Percentiles rank a stretch among this genome's conserved stretches.
These are phyloP conservation scores for Epichloe glyceriae DNA, from an alignment of 2,329 filamentous ascomycete species.

Conservation along the genomic window DNA sequence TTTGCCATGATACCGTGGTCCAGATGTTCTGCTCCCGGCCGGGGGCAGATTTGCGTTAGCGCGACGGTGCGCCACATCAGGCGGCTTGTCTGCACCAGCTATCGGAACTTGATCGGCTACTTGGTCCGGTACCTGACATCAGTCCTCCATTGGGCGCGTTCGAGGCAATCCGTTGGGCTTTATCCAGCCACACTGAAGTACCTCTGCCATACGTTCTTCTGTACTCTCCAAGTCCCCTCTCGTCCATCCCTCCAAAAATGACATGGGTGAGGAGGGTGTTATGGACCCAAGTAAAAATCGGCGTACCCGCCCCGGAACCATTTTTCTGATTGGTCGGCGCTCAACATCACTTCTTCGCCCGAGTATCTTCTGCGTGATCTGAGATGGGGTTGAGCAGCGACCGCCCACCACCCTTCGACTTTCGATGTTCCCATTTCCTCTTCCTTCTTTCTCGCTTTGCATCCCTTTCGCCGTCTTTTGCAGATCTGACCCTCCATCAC, in stretches of 20 bases:
- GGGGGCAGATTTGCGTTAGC: not conserved
- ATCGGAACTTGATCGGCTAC: not conserved
- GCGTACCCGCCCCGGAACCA: slow-evolving; percentile 20
- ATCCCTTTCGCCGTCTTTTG: slow-evolving; percentile 10
- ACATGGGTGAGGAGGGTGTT: slow-evolving; percentile 4
- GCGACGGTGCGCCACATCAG: slow-evolving; percentile 11
- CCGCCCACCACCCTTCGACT: slow-evolving; percentile 10
- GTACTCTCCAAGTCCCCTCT: slow-evolving; percentile 1
- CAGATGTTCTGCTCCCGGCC: slow-evolving; percentile 5
- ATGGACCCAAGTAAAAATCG: slow-evolving; percentile 18
- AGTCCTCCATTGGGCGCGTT: not conserved
- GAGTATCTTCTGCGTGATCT: slow-evolving; percentile 23
- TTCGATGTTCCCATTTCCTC: slow-evolving; percentile 8
- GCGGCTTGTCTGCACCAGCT: slow-evolving; percentile 1
- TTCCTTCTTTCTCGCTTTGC: slow-evolving; percentile 13
- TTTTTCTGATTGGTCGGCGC: slow-evolving; percentile 27
- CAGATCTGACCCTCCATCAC: slow-evolving; percentile 14
- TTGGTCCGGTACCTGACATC: not conserved
- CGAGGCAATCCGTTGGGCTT: not conserved
- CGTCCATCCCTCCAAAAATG: not conserved
- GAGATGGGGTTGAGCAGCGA: slow-evolving; percentile 10
- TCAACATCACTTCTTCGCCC: slow-evolving; percentile 21
- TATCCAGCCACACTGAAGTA: not conserved
- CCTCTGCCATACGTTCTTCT: not conserved
- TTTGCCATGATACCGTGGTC: not conserved